phyloP scores from a whole-genome alignment of 2,329 filamentous ascomycete genomes.

The Botrytis pseudocinerea region DNA sequence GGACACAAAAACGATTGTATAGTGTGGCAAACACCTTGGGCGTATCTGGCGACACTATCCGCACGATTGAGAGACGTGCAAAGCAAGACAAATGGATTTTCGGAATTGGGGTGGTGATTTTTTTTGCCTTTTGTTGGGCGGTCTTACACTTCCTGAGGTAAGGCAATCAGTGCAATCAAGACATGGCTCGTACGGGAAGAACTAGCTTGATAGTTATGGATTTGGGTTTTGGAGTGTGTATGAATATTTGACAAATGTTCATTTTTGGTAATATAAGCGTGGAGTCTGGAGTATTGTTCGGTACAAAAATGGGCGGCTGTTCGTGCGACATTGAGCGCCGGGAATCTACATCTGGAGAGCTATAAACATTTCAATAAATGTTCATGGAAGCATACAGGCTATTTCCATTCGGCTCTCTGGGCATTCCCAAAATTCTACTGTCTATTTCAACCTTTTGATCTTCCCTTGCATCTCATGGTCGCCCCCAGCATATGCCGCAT shows the following conservation, averaged over 20 bases:
- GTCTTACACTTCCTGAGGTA: slow-evolving; percentile 81
- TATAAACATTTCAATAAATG: no score
- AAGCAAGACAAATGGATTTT: slow-evolving; percentile 99
- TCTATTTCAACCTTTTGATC: no score
- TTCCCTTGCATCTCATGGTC: no score
- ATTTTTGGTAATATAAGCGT: not conserved
- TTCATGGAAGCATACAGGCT: no score
- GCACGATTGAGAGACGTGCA: slow-evolving; percentile 90
- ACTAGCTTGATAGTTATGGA: not conserved
- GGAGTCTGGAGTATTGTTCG: slow-evolving; percentile 13
- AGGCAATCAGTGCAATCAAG: not conserved
- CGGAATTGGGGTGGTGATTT: slow-evolving; percentile 79
- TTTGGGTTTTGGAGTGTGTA: not conserved
- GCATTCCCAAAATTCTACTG: no score
- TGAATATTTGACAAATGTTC: not conserved
- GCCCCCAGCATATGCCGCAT: no score
- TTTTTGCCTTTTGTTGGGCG: slow-evolving; percentile 89
- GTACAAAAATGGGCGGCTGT: not conserved
- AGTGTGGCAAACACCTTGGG: slow-evolving; percentile 92
- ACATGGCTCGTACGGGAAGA: not conserved
- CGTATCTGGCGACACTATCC: slow-evolving; percentile 91
- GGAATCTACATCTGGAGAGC: no score
- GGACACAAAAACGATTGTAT: slow-evolving; percentile 87
- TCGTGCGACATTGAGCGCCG: no score
- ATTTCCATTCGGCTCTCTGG: no score